Evolutionary conservation across 1,284 basidiomycete genomes (phyloP), one percentile per base, ranked within the genome.

Genomic region (Fomitiporia mediterranea): DNA sequence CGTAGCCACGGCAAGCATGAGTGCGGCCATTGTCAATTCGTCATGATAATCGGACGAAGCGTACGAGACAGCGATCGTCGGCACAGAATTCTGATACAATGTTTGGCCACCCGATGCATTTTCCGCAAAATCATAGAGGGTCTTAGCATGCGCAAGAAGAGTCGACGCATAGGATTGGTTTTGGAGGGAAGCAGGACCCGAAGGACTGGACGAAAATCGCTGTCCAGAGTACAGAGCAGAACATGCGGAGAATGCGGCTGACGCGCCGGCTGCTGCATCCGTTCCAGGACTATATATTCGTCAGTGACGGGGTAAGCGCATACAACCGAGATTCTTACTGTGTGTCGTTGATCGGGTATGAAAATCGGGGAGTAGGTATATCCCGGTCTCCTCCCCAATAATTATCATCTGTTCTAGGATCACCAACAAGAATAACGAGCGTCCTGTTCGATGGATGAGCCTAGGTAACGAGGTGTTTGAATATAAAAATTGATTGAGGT

Each of bases 351-450:
- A 97, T 83, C 63, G 84, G 82, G 71, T 82, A 94, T 0, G 87
- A 83, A 0, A 84, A 80, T 32, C 94, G 83, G 30, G 84, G 81
- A 11, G 69, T 72, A 3, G 93, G 91, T 53, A 98, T 91, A 60
- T 76, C 76, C 50, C 74, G 77, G 65, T 97, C 94, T 2, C 91
- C 91, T 52, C 94, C 91, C 91, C 92, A 94, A 65, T 95, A 97
- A 2, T 76, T 75, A 62, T 91, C 81, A 68, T 94, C 89, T 25
- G 80, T 64, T 49, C 63, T 66, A 76, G 83, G 76, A 54, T 81
- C 74, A 30, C 81, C 91, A 38, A 96, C 81, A 68, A 91, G 85
- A 37, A 95, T 88, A 63, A 82, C 91, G 32, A 97, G 77, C 0
- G 84, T 86, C 57, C 82, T 78, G 28, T 84, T 75, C 15, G 81